Evolutionary conservation across 1,284 basidiomycete genomes (phyloP).

Genomic region (Ustilago cynodontis): DNA sequence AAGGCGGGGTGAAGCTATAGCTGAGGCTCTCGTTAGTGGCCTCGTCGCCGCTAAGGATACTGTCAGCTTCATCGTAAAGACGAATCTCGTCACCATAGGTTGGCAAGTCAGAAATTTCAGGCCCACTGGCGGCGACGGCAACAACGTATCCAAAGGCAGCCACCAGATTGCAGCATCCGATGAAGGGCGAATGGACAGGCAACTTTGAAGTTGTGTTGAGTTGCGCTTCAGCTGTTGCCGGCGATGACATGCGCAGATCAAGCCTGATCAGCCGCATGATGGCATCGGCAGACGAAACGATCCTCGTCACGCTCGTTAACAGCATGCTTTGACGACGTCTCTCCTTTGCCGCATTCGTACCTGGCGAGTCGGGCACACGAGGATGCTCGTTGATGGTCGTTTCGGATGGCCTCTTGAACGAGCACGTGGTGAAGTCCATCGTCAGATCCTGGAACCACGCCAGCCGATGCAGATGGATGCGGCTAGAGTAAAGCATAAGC

Average conservation of each 20-base stretch:
- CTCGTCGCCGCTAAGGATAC: neutral
- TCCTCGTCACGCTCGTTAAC: conserved; percentile 16
- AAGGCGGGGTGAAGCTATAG: neutral
- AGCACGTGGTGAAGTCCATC: conserved; percentile 29
- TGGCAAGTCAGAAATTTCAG: conserved; percentile 14
- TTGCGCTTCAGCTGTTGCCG: neutral
- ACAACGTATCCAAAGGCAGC: conserved; percentile 28
- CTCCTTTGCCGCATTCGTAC: neutral
- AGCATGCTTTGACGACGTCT: conserved; percentile 8
- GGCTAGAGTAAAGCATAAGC: conserved; percentile 18
- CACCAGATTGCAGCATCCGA: conserved; percentile 27
- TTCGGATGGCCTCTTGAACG: conserved; percentile 13
- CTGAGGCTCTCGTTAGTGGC: neutral
- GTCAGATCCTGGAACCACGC: conserved; percentile 28
- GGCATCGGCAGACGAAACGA: conserved; percentile 23
- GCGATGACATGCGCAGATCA: conserved; percentile 11
- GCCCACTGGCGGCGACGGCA: conserved; percentile 24
- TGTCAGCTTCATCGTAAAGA: conserved; percentile 8
- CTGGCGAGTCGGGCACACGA: neutral
- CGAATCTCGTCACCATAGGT: conserved; percentile 23
- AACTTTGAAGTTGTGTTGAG: neutral
- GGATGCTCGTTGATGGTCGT: neutral
- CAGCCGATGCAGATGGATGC: conserved; percentile 24
- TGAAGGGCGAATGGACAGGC: conserved; percentile 24
- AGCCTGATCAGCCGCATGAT: conserved; percentile 22